These are phyloP conservation scores for Pyrenophora teres DNA, from an alignment of 2,329 filamentous ascomycete species.

Conservation along the genomic window DNA sequence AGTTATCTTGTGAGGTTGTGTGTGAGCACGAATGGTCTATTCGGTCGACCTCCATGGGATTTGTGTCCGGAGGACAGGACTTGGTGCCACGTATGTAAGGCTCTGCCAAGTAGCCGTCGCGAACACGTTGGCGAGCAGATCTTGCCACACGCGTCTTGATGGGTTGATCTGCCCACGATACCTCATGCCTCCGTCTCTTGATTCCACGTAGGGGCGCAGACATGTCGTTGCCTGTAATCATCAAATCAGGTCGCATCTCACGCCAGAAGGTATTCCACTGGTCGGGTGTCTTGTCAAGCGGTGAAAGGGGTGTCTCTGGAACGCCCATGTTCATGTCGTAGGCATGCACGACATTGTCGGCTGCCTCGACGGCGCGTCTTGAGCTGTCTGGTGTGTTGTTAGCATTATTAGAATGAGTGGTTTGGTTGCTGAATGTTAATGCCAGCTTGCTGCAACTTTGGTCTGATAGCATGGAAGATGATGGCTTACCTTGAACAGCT, in stretches of 20 bases:
- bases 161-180: conserved; percentile 31
- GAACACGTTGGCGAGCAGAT: conserved; percentile 32
- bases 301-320: conserved; percentile 63
- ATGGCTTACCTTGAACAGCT: conserved; percentile 63
- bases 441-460: not conserved
- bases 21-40: conserved; percentile 32
- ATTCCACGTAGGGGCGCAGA: conserved; percentile 47
- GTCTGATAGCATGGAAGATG: not conserved
- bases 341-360: conserved; percentile 75
- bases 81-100: conserved; percentile 23
- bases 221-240: conserved; percentile 51
- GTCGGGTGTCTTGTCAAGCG: conserved; percentile 39
- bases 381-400: conserved; percentile 62
- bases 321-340: conserved; percentile 77
- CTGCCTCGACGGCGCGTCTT: conserved; percentile 71
- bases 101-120: conserved; percentile 40
- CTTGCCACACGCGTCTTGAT: conserved; percentile 32
- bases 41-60: conserved; percentile 18
- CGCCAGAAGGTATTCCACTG: conserved; percentile 35
- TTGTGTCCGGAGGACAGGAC: conserved; percentile 21
- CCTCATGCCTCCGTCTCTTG: conserved; percentile 52
- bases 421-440: not conserved
- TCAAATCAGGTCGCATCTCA: conserved; percentile 51
- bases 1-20: conserved; percentile 24
- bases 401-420: conserved; percentile 4